These are phyloP conservation scores for Zizania latifolia DNA, from an alignment of 176 grass and related monocot species.

Conservation along the genomic window DNA sequence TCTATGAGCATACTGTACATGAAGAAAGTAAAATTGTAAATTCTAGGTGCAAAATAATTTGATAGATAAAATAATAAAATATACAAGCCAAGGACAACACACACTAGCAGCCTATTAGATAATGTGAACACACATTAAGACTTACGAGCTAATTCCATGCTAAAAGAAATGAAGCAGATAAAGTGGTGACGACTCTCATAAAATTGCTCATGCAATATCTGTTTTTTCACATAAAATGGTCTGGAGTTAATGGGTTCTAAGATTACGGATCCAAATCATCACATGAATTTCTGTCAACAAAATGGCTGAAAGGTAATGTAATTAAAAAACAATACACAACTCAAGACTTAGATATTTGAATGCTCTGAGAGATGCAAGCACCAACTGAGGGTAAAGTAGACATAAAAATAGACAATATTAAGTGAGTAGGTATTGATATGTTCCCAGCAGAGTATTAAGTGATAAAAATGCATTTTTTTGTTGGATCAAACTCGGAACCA, in stretches of 20 bases:
- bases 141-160: not conserved
- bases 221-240: not conserved
- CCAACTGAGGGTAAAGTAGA: not conserved
- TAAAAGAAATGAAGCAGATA: not conserved
- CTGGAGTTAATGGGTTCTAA: not conserved
- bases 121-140: not conserved
- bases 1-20: constrained; percentile 92
- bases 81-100: not conserved
- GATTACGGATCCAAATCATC: not conserved
- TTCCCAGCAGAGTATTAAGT: not conserved
- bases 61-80: not conserved
- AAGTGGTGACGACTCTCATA: not conserved
- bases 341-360: not conserved
- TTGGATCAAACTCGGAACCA: not conserved
- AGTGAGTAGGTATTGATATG: not conserved
- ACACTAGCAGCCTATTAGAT: not conserved
- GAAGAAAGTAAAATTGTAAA: constrained; percentile 10
- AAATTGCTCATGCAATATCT: not conserved
- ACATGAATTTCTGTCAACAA: not conserved
- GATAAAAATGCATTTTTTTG: not conserved
- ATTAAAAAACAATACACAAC: not conserved
- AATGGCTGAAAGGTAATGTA: not conserved
- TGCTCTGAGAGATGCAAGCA: not conserved
- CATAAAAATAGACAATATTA: not conserved
- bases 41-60: not conserved